Evolutionary conservation across 108 stramenopile species (phyloP), one percentile per base, ranked within the genome.

Genomic region (Epithemia pelagica): DNA sequence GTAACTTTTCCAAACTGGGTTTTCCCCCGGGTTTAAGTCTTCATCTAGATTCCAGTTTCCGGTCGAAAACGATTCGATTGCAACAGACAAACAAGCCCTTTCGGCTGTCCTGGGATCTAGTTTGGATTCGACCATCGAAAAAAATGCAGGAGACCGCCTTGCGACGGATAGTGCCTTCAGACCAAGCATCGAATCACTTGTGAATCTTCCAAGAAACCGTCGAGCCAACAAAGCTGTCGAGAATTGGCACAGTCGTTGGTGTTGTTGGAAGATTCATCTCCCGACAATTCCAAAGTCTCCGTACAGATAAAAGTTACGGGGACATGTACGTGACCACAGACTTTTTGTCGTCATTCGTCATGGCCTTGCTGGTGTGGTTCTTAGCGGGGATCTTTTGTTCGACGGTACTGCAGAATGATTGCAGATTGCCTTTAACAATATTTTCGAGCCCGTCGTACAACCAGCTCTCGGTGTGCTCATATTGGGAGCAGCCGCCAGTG

Each of bases 341-440:
- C n/a, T n/a, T n/a, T n/a, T n/a, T n/a, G n/a, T n/a, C n/a, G n/a
- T n/a, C n/a, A n/a, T n/a, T n/a, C n/a, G n/a, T n/a, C n/a, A n/a
- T n/a, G n/a, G n/a, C n/a, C n/a, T 82, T 96, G 7, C 71, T 96
- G 62, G 63, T 80, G 23, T 96, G 95, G 95, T 95, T 96, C 74
- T 65, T 96, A 61, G 72, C 81, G 52, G 96, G 94, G 20, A 94
- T 96, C 28, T 88, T 91, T 59, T 85, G 85, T 26, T 76, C 85
- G 22, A 76, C 65, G 52, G 81, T 90, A 0, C 78, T 96, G 62
- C 79, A 85, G 58, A 78, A 96, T 73, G 92, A 90, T 58, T 96
- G 55, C 91, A 95, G 65, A 95, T 95, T 74, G 86, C 89, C 22
- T 96, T 96, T 72, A 96, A 93, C 59, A 87, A 70, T 81, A 80